Evolutionary conservation across 192 early-diverging fungal genomes (phyloP).

Genomic region (Linnemannia exigua): DNA sequence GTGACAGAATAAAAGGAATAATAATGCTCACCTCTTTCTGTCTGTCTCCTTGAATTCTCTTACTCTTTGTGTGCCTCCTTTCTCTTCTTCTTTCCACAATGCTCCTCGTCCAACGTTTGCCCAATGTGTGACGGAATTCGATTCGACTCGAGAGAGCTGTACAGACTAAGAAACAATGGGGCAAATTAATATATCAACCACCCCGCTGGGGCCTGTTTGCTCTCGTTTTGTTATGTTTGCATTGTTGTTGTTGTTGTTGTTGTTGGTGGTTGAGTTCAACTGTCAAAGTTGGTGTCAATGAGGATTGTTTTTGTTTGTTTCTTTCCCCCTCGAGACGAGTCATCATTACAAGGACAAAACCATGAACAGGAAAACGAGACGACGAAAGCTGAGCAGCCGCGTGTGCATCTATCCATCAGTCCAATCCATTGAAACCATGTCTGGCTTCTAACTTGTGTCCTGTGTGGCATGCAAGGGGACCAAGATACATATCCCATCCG

Average conservation of each 20-base stretch:
- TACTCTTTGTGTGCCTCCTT: constrained; percentile 17
- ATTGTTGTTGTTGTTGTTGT: not conserved
- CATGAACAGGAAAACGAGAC: no score
- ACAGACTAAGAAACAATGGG: not conserved
- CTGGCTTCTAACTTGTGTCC: not conserved
- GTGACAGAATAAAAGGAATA: not conserved
- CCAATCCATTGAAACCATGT: not conserved
- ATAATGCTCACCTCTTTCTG: not conserved
- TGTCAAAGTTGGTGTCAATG: no score
- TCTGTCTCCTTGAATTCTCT: constrained; percentile 26
- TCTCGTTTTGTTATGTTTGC: not conserved
- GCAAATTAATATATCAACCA: constrained; percentile 1
- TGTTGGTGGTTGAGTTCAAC: not conserved
- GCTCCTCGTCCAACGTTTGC: not conserved
- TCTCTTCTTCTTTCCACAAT: not conserved
- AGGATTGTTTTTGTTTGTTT: no score
- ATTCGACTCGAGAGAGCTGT: not conserved
- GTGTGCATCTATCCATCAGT: not conserved
- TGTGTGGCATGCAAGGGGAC: constrained; percentile 1
- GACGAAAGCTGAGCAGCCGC: no score
- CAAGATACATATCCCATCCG: not conserved
- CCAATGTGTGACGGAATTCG: not conserved
- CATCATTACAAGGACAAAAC: no score
- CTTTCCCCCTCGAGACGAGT: no score
- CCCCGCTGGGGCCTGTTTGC: constrained; percentile 3